phyloP scores from a whole-genome alignment of 805 yeast genomes.

The Suhomyces tanzawaensis region DNA sequence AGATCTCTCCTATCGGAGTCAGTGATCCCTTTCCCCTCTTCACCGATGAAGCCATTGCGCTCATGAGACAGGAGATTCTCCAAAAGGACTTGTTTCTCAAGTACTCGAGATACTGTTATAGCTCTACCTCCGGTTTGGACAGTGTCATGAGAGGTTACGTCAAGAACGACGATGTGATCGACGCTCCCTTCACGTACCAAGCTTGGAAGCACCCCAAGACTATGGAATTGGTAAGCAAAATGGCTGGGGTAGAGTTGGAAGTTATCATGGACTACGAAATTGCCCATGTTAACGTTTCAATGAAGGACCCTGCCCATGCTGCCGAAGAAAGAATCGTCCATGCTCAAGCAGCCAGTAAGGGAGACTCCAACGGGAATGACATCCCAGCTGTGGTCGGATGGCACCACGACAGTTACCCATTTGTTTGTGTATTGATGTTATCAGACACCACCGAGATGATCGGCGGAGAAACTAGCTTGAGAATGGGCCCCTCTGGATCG shows the following conservation, averaged over 20 bases:
- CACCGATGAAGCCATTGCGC: conserved; percentile 56
- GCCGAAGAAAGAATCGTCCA: conserved; percentile 23
- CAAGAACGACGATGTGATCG: conserved; percentile 25
- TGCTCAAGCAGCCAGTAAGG: conserved; percentile 4
- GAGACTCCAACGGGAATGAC: conserved; percentile 27
- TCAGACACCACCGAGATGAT: conserved; percentile 56
- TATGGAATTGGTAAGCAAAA: conserved; percentile 48
- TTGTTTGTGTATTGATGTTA: conserved; percentile 63
- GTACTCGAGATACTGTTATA: conserved; percentile 42
- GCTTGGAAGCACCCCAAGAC: conserved; percentile 64
- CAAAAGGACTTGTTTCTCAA: conserved; percentile 44
- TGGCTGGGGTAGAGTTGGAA: conserved; percentile 59
- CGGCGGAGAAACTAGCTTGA: conserved; percentile 59
- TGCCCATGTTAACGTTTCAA: conserved; percentile 50
- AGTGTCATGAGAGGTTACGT: conserved; percentile 52
- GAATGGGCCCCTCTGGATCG: conserved; percentile 36
- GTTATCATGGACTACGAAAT: conserved; percentile 58
- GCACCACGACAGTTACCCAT: conserved; percentile 65
- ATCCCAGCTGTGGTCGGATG: conserved; percentile 59
- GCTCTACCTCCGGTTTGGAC: conserved; percentile 50
- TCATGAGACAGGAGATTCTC: conserved; percentile 57
- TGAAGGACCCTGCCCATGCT: conserved; percentile 38
- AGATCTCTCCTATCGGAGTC: conserved; percentile 55
- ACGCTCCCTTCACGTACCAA: conserved; percentile 50
- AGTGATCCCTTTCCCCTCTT: conserved; percentile 60